These are phyloP conservation scores for Gyrodon tennesseensis DNA, from an alignment of 1,284 basidiomycete species.

Conservation along the genomic window DNA sequence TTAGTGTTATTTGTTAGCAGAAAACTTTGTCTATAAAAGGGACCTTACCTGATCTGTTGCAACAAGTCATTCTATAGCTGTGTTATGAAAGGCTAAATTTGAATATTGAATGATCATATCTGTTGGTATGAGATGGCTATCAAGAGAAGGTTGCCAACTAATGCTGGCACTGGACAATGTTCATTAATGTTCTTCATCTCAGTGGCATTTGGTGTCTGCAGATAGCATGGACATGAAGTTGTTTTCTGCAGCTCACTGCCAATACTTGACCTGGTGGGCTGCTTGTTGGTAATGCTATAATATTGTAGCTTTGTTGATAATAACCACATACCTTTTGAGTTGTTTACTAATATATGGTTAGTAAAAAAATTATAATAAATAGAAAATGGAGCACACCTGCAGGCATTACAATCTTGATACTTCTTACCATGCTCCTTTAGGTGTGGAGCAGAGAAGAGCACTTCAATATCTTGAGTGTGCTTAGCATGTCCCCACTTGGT, in stretches of 20 bases:
- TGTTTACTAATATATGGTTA: constrained; percentile 13
- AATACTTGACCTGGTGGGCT: no score
- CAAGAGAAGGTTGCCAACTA: constrained; percentile 8
- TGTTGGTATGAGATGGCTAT: constrained; percentile 13
- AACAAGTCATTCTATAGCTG: constrained; percentile 39
- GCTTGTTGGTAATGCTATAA: no score
- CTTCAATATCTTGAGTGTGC: constrained; percentile 11
- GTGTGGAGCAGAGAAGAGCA: constrained; percentile 9
- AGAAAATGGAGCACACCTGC: constrained; percentile 10
- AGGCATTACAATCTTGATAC: neutral
- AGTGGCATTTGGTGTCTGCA: neutral
- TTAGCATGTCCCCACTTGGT: neutral
- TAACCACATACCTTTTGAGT: neutral
- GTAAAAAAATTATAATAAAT: neutral
- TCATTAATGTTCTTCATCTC: neutral
- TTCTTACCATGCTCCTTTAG: neutral
- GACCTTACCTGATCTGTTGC: constrained; percentile 40
- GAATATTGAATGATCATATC: constrained; percentile 26
- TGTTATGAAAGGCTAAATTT: constrained; percentile 27
- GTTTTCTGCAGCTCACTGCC: constrained; percentile 5
- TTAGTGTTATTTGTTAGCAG: neutral
- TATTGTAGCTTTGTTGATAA: neutral
- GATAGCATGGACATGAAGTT: constrained; percentile 7
- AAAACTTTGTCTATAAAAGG: no score
- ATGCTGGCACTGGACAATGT: neutral